Evolutionary conservation across 768 basidiomycete species (phyloP), one percentile per base, ranked within the genome.

Genomic region (Termitomyces sp.): DNA sequence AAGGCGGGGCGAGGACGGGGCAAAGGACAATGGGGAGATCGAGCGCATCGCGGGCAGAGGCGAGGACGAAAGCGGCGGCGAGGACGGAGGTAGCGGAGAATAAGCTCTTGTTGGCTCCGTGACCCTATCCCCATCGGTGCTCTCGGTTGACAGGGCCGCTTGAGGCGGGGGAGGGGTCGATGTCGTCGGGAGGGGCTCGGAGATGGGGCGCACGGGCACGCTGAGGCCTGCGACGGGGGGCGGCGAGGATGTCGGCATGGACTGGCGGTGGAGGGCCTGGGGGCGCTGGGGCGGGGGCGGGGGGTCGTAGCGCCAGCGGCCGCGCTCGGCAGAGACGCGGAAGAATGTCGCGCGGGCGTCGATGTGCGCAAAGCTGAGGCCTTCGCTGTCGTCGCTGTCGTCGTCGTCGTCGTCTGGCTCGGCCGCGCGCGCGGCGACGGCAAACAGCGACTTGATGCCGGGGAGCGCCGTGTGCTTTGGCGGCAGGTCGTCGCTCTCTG

Each of bases 301-400:
- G 2, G 81, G 81, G 60, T 84, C 81, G 56, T 71, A 80, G 60
- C 75, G 73, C 83, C 83, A 85, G 55, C 76, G 76, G 8, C 83
- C 83, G 53, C 84, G 82, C 63, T 85, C 84, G 8, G 81, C 77
- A 41, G 84, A 85, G 12, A 76, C 75, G 47, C 75, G 72, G 62
- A 84, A 84, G 62, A 76, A 84, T 2, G 82, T 83, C 57, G 76
- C 73, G 51, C 78, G 81, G 46, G 70, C 59, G 49, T 66, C 68
- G 33, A 60, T 64, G 39, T 66, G 60, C n/a, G 66, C 60, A 50
- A 73, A 72, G 51, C 64, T 67, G 54, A 52, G 5, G 13, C 51
- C 51, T 7, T 39, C 36, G 18, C 61, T 70, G 5, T 56, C 68
- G n/a, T n/a, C n/a, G 1, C 57, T 62, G 34, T 45, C 52, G 6